Percentiles rank a stretch among this genome's conserved stretches.
Evolutionary conservation across 176 grass and related monocot genomes (phyloP).

Genomic region (Juncus effusus): DNA sequence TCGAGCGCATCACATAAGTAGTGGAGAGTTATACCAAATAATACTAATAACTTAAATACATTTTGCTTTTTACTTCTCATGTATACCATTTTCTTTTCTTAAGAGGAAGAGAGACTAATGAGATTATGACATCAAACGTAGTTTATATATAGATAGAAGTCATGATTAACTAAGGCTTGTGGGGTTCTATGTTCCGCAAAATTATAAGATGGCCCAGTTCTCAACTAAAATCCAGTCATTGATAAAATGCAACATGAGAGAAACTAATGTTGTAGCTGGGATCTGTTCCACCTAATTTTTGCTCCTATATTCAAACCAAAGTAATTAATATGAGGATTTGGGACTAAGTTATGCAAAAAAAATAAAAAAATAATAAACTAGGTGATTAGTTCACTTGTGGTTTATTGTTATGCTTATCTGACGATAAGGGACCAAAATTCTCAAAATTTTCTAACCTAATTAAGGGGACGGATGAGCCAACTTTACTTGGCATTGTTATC

Average conservation of each 20-base stretch:
- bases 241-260: too few species aligned
- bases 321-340: background rate
- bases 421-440: background rate
- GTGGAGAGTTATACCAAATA: constrained; percentile 3
- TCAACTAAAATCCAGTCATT: too few species aligned
- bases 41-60: constrained; percentile 13
- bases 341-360: background rate
- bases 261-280: too few species aligned
- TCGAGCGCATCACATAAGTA: constrained; percentile 2
- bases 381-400: background rate
- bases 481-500: background rate
- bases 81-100: constrained; percentile 14
- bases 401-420: background rate
- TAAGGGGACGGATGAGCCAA: constrained; percentile 19
- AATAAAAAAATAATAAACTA: background rate
- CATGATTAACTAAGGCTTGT: background rate
- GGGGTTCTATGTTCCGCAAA: background rate
- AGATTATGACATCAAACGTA: background rate
- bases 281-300: too few species aligned
- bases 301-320: too few species aligned
- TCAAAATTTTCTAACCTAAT: constrained; percentile 23
- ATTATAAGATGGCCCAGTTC: too few species aligned
- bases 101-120: too few species aligned
- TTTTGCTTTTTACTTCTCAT: background rate
- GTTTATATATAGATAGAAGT: background rate